Base-by-base conservation (phyloP, 192 early-diverging fungal species). In the Podila clonocystis region DNA sequence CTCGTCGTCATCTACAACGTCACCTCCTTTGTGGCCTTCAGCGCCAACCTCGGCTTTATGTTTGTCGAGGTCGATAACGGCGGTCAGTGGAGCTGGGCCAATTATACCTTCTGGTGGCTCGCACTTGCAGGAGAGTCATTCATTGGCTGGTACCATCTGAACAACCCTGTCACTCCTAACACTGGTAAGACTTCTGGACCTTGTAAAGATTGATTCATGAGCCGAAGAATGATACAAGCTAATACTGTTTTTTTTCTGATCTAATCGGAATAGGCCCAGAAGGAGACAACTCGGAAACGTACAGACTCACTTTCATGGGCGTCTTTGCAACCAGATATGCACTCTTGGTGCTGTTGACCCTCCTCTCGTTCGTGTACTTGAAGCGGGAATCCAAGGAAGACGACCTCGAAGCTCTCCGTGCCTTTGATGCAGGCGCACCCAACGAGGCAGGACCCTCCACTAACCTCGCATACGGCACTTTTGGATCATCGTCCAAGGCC, bases 91-190 rank as follows among this genome's bases (percentile, higher is more conserved):
- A 77, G 84, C 55, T 88, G 85, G 84, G 70, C 82, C 29, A 83
- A 88, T 33, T 88, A 90, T 82, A 45, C 55, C 2, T 91, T 91
- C 50, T 91, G 88, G 87, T 70, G 68, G 36, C 34, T 86, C 6
- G 80, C 85, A 4, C 60, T 82, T 22, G 34, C 84, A 5, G 73
- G 82, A 4, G 90, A 91, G 52, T 72, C 80, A 1, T 63, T 85
- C 11, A 67, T 89, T 50, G 78, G 80, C 22, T 87, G 61, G 66
- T 58, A 62, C 34, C 75, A 79, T 50, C 41, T 79, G n/a, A 70
- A 79, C 12, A 63, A 36, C 22, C 26, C 61, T 3, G 17, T 38
- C 34, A 20, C 17, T n/a, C 30, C 29, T 45, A n/a, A 57, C 22
- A 49, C 60, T 41, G 73, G 79, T 82, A 63, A 19, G 26, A 11